Conservation (phyloP, 257 asterid species). For the Jacaranda copaia region DNA sequence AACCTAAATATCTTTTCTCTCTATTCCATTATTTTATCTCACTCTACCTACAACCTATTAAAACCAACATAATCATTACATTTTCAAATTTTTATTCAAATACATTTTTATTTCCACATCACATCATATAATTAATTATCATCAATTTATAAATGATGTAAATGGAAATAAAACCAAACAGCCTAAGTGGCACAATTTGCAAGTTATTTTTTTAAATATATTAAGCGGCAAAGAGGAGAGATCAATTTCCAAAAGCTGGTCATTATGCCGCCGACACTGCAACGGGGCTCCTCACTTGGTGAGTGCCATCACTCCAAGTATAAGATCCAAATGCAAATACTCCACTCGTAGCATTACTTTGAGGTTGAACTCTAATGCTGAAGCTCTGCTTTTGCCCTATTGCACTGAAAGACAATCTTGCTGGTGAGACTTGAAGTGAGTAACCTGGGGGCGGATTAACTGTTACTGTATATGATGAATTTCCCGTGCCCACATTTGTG, state of each 20-base stretch:
- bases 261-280: slow-evolving; percentile 27
- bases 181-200: neutral
- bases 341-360: slow-evolving; percentile 10
- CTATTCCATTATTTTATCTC: no score
- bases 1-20: no score
- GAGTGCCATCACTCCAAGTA: slow-evolving; percentile 50
- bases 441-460: slow-evolving; percentile 45
- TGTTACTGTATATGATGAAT: slow-evolving; percentile 29
- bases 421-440: slow-evolving; percentile 41
- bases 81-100: no score
- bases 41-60: no score
- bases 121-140: no score
- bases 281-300: slow-evolving; percentile 51
- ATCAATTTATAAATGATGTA: no score
- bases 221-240: neutral
- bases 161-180: no score
- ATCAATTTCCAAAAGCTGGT: neutral
- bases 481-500: slow-evolving; percentile 54
- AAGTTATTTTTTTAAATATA: no score
- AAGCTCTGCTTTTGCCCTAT: slow-evolving; percentile 47
- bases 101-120: no score
- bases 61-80: no score
- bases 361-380: slow-evolving; percentile 35
- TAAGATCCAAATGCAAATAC: slow-evolving; percentile 41
- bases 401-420: slow-evolving; percentile 27